Conservation (phyloP, 1,139 yeast genomes). For the Magnusiomyces tetraspermus region DNA sequence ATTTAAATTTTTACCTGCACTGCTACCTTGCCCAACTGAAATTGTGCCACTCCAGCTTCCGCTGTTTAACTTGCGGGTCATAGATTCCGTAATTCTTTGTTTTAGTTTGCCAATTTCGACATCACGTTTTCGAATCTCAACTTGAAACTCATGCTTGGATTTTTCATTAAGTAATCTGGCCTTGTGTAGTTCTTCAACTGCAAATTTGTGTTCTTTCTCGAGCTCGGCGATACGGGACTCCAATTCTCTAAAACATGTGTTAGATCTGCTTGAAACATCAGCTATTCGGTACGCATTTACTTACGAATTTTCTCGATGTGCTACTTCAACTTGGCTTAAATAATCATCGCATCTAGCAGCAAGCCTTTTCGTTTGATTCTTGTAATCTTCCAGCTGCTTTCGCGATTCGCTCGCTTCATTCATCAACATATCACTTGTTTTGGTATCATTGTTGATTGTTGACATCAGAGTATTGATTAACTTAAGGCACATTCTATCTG, state of each 20-base stretch:
- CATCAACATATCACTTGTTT: background rate
- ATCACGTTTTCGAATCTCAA: slow-evolving; percentile 1
- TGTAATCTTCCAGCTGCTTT: background rate
- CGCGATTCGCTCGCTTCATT: background rate
- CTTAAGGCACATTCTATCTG: background rate
- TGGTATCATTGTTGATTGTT: background rate
- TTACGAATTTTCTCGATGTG: background rate
- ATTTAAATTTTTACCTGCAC: background rate
- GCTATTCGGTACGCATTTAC: too few relatives aligned
- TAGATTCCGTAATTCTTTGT: background rate
- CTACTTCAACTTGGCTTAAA: background rate
- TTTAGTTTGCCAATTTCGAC: slow-evolving; percentile 3
- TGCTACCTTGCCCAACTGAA: background rate
- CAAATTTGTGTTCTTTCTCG: background rate
- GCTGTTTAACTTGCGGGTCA: background rate
- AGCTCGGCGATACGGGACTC: background rate
- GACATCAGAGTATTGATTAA: background rate
- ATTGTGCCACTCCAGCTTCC: background rate
- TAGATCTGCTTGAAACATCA: too few relatives aligned
- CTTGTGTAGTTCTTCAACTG: background rate
- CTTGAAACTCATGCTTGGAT: slow-evolving; percentile 1
- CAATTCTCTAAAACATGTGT: background rate
- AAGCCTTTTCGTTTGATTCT: background rate
- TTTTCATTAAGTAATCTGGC: background rate
- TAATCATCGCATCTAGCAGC: background rate